These are phyloP conservation scores for Malus hybrid DNA, from an alignment of 331 rosid species.

Conservation along the genomic window DNA sequence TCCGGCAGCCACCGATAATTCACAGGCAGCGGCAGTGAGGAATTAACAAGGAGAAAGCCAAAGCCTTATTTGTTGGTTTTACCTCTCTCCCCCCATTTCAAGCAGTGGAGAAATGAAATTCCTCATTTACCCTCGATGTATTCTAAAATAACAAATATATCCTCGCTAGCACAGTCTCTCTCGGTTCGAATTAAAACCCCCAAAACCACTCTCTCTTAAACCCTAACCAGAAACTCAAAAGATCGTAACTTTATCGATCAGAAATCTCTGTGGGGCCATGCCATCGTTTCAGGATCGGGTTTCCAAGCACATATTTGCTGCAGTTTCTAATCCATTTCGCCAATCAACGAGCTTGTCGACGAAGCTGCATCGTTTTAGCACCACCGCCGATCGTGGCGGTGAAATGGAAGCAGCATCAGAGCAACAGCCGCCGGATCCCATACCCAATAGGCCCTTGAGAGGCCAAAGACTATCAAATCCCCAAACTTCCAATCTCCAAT, in stretches of 20 bases:
- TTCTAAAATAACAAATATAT: not conserved
- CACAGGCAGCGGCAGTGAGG: not conserved
- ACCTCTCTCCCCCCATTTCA: not conserved
- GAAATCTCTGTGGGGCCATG: not conserved
- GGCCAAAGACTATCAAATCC: constrained; percentile 11
- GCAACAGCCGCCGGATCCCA: constrained; percentile 29
- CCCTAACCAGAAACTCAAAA: not conserved
- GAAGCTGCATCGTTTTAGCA: constrained; percentile 30
- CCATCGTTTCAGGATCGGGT: constrained; percentile 12
- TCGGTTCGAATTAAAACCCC: not conserved
- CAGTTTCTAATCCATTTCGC: constrained; percentile 4
- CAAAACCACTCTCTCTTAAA: not conserved
- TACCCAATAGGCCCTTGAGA: constrained; percentile 39
- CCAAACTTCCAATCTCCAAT: constrained; percentile 20
- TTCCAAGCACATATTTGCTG: constrained; percentile 22
- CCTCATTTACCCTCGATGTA: constrained; percentile 1
- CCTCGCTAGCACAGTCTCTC: not conserved
- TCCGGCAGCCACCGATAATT: not conserved
- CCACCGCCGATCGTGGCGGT: constrained; percentile 23
- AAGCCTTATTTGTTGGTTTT: constrained; percentile 10
- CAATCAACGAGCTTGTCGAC: constrained; percentile 13
- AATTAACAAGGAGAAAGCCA: not conserved
- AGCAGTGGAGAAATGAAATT: not conserved
- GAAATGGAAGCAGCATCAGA: constrained; percentile 4
- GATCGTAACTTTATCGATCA: not conserved